Percentiles rank a stretch among this genome's conserved stretches.
Conservation (phyloP, 257 asterid genomes). For the Fraxinus americana region DNA sequence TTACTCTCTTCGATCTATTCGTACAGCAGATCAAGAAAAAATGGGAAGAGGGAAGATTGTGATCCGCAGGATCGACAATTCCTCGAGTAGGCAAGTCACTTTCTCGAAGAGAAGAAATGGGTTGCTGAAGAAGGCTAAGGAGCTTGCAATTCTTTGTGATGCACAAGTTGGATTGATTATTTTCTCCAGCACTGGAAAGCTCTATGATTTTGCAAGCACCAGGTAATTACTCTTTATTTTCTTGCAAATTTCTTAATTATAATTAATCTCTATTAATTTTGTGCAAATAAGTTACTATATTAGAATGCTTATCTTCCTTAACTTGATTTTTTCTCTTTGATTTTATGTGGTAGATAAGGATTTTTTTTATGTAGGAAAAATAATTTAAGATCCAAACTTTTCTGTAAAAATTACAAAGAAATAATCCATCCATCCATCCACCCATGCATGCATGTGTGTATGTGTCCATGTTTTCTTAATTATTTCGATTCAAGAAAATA, state of each 20-base stretch:
- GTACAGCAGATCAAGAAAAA: not conserved
- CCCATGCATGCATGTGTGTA: not conserved
- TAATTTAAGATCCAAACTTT: not conserved
- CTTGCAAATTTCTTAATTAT: not conserved
- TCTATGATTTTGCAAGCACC: constrained; percentile 48
- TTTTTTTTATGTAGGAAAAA: not conserved
- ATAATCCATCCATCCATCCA: not conserved
- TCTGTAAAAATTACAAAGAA: not conserved
- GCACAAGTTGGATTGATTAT: constrained; percentile 54
- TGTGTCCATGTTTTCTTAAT: not conserved
- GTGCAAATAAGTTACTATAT: not conserved
- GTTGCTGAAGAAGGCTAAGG: constrained; percentile 54
- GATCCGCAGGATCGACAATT: constrained; percentile 52
- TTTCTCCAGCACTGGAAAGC: constrained; percentile 55
- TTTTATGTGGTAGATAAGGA: not conserved
- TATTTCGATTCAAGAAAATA: no score
- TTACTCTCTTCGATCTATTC: not conserved
- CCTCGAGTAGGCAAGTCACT: constrained; percentile 53
- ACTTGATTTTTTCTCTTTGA: not conserved
- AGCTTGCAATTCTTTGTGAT: constrained; percentile 51
- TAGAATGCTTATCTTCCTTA: not conserved
- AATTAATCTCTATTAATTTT: not conserved
- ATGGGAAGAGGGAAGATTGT: constrained; percentile 59
- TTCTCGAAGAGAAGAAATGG: constrained; percentile 56
- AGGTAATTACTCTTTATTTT: constrained; percentile 25